Base-by-base conservation (phyloP, 2,329 filamentous ascomycete genomes). In the Dothideomycetes sp. region DNA sequence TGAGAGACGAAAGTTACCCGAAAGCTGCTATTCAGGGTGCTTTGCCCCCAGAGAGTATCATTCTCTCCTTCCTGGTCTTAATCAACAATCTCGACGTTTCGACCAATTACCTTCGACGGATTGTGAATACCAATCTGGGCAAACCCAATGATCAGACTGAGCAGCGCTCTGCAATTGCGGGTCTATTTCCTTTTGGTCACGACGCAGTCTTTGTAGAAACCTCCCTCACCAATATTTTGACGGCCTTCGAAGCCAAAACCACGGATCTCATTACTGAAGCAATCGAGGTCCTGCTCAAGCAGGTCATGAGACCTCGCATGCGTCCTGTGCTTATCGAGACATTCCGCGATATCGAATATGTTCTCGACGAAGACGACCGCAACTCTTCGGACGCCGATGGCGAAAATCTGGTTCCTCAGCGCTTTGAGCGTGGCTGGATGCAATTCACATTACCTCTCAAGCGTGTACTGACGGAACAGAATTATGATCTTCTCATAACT, bases 31-130 rank as follows among this genome's bases (percentile, higher is more conserved):
- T 88, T 1, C 80, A 86, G 59, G 87, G 87, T 27, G 82, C 79
- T 1, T 72, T 88, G 31, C 89, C 89, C 1, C 85, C 88, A 0
- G 91, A 98, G 59, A 80, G 87, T 52, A 85, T 82, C 51, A 83
- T 95, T 49, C 76, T 96, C 37, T 73, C 83, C 4, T 98, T 98
- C 59, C 78, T 95, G 12, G 81, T 96, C 16, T 73, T 95, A 33
- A 86, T 95, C 62, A 98, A 98, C 70, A 95, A 89, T 58, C 77
- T 98, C 18, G 89, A 98, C 58, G 76, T 94, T 45, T 82, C 87
- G 8, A 85, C 85, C 47, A 86, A 95, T 56, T 98, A 98, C 61
- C 75, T 95, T 36, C 76, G 78, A 12, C 82, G 89, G 41, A 95
- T 98, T 51, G 80, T 96, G 31, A 72, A 74, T 22, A 73, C 78